These are phyloP conservation scores for Pythium scleroteichum DNA, from an alignment of 352 stramenopile genomes.

Conservation along the genomic window DNA sequence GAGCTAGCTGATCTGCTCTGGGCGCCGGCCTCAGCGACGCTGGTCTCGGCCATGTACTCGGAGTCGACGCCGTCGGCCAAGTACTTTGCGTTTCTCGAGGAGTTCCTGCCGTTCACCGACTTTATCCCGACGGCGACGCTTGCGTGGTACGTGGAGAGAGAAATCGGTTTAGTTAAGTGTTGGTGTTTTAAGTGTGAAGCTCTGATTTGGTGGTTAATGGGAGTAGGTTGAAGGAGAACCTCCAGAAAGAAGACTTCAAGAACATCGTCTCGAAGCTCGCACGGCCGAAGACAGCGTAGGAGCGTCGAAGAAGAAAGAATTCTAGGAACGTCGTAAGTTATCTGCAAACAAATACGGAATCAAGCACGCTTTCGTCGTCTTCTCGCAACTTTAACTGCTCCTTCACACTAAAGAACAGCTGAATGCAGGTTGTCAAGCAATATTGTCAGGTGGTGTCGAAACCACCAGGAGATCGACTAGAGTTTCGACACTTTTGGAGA, in stretches of 20 bases:
- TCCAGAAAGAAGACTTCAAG: conserved; percentile 39
- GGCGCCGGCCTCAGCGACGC: conserved; percentile 87
- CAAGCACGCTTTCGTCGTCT: no score
- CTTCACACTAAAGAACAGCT: background rate
- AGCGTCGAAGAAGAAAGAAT: no score
- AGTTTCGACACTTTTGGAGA: no score
- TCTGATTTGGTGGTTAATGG: background rate
- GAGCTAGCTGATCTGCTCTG: conserved; percentile 92
- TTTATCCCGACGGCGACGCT: conserved; percentile 93
- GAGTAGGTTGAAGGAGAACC: conserved; percentile 63
- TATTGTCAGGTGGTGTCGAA: no score
- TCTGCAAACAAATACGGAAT: no score
- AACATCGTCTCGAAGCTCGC: background rate
- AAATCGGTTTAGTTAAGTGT: no score
- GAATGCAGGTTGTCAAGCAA: no score
- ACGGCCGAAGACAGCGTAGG: background rate
- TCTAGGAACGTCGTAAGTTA: background rate
- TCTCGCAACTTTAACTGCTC: no score
- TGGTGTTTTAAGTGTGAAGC: no score
- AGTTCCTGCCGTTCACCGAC: conserved; percentile 94
- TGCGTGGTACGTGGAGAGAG: conserved; percentile 81
- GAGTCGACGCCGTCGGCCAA: conserved; percentile 81
- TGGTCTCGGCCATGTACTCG: conserved; percentile 93
- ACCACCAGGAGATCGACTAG: no score
- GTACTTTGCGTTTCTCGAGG: conserved; percentile 84